phyloP scores from a whole-genome alignment of 2,329 filamentous ascomycete genomes.

The Exophiala lecanii-corni region DNA sequence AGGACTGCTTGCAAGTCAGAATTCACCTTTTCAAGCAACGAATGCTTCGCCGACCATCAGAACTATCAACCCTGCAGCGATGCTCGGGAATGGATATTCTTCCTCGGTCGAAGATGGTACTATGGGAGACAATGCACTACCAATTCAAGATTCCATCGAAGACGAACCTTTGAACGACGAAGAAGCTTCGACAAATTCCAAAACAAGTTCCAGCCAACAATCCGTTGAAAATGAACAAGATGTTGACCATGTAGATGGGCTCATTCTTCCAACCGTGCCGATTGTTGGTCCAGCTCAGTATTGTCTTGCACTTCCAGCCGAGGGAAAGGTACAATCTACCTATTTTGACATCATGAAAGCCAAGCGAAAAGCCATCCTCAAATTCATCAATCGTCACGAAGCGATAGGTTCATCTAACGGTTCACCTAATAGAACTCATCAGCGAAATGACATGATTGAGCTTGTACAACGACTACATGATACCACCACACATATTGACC shows the following conservation, averaged over 20 bases:
- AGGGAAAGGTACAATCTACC: slow-evolving; percentile 26
- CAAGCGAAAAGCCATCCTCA: slow-evolving; percentile 23
- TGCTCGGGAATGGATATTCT: not conserved
- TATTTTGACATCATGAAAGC: slow-evolving; percentile 26
- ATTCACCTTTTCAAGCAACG: not conserved
- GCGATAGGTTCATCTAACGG: slow-evolving; percentile 20
- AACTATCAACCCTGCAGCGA: not conserved
- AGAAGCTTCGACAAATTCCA: slow-evolving; percentile 20
- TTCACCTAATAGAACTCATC: slow-evolving; percentile 21
- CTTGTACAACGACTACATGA: slow-evolving; percentile 38
- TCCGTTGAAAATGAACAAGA: slow-evolving; percentile 25
- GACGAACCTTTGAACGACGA: slow-evolving; percentile 20
- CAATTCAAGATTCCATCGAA: slow-evolving; percentile 27
- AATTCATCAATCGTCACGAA: slow-evolving; percentile 24
- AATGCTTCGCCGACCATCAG: not conserved
- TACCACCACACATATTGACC: slow-evolving; percentile 41
- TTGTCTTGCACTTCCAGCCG: slow-evolving; percentile 23
- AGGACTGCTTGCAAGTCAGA: not conserved
- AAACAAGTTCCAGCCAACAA: slow-evolving; percentile 26
- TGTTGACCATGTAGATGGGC: slow-evolving; percentile 18
- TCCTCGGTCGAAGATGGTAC: slow-evolving; percentile 8
- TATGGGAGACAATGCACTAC: slow-evolving; percentile 16
- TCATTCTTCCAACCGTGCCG: slow-evolving; percentile 21
- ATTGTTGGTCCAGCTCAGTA: slow-evolving; percentile 25
- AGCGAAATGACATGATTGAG: slow-evolving; percentile 31